Evolutionary conservation across 352 stramenopile genomes (phyloP).

Genomic region (Phytophthora pseudosyringae): DNA sequence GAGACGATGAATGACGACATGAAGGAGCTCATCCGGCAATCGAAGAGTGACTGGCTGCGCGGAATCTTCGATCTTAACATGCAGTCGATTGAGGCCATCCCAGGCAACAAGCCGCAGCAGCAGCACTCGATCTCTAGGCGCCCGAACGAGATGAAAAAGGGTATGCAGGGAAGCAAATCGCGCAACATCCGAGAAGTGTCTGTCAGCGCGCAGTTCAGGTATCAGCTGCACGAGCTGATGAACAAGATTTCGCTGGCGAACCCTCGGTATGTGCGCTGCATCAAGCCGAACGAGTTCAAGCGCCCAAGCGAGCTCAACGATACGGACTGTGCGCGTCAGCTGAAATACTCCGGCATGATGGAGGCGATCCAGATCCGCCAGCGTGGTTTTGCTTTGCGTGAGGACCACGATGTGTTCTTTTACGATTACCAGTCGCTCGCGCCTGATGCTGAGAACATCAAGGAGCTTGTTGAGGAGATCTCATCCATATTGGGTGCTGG

Average conservation of each 20-base stretch:
- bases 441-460: constrained; percentile 85
- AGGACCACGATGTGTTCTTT: constrained; percentile 92
- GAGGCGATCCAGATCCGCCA: constrained; percentile 92
- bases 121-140: constrained; percentile 73
- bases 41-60: constrained; percentile 81
- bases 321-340: constrained; percentile 80
- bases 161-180: constrained; percentile 64
- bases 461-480: constrained; percentile 84
- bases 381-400: constrained; percentile 84
- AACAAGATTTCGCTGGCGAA: constrained; percentile 90
- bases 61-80: constrained; percentile 89
- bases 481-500: constrained; percentile 85
- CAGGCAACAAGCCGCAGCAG: constrained; percentile 71
- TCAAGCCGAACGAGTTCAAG: constrained; percentile 91
- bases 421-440: constrained; percentile 90
- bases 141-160: constrained; percentile 61
- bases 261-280: constrained; percentile 88
- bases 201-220: constrained; percentile 89
- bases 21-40: constrained; percentile 92
- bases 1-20: constrained; percentile 96
- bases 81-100: constrained; percentile 85
- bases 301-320: constrained; percentile 81
- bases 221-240: constrained; percentile 90
- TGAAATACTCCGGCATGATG: constrained; percentile 94
- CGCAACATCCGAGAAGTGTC: constrained; percentile 88